Evolutionary conservation across 352 stramenopile genomes (phyloP).

Genomic region (Phytophthora lateralis): DNA sequence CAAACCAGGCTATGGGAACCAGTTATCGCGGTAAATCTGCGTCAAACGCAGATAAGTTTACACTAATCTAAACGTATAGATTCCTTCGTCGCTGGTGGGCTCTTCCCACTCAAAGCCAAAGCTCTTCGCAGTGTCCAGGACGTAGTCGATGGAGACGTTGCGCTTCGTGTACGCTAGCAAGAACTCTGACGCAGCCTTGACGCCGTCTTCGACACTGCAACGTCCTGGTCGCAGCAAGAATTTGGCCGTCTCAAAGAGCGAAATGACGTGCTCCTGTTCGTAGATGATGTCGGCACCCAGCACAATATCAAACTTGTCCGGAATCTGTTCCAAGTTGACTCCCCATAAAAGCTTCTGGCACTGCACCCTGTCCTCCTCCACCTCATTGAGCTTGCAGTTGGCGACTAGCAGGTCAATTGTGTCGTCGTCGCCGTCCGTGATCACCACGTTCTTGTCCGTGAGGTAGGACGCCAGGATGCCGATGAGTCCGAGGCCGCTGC

Average conservation of each 20-base stretch:
- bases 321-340: slow-evolving; percentile 42
- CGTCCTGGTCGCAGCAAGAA: slow-evolving; percentile 41
- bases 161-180: slow-evolving; percentile 69
- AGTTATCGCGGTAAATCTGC: slow-evolving; percentile 9
- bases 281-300: slow-evolving; percentile 72
- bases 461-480: slow-evolving; percentile 66
- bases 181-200: slow-evolving; percentile 45
- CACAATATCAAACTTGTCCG: slow-evolving; percentile 58
- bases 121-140: slow-evolving; percentile 52
- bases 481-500: slow-evolving; percentile 62
- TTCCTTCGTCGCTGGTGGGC: slow-evolving; percentile 55
- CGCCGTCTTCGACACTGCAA: slow-evolving; percentile 18
- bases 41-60: slow-evolving; percentile 27
- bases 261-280: slow-evolving; percentile 59
- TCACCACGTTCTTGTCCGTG: slow-evolving; percentile 55
- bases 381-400: slow-evolving; percentile 62
- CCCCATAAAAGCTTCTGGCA: slow-evolving; percentile 63
- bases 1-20: background rate
- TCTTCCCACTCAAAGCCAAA: slow-evolving; percentile 71
- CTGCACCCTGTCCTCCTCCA: slow-evolving; percentile 38
- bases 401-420: slow-evolving; percentile 53
- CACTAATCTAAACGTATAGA: slow-evolving; percentile 60
- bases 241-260: slow-evolving; percentile 58
- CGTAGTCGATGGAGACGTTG: slow-evolving; percentile 72
- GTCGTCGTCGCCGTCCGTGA: slow-evolving; percentile 63